phyloP scores from a whole-genome alignment of 352 stramenopile species.

The Thraustotheca clavata region DNA sequence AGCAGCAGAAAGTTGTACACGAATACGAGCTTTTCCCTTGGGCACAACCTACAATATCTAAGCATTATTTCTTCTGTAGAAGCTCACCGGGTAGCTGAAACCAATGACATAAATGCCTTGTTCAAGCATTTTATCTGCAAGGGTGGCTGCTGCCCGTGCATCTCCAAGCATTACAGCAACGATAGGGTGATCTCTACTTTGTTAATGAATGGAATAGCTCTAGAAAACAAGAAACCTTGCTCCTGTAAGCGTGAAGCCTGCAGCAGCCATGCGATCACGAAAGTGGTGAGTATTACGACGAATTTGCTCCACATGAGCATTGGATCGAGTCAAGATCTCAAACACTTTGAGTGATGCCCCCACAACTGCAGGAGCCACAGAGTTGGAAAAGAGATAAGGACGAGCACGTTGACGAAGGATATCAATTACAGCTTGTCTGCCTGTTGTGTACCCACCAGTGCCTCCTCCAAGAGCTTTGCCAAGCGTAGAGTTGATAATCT shows the following conservation, averaged over 20 bases:
- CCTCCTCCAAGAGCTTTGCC: conserved; percentile 90
- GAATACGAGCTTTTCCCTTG: conserved; percentile 87
- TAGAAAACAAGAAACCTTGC: conserved; percentile 33
- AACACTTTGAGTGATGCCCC: conserved; percentile 91
- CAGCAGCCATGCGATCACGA: conserved; percentile 83
- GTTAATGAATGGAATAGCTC: neutral
- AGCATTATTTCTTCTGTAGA: neutral
- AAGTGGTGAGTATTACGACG: conserved; percentile 87
- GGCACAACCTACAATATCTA: conserved; percentile 61
- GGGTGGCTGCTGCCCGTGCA: conserved; percentile 76
- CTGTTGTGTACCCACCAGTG: conserved; percentile 90
- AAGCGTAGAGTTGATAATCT: conserved; percentile 92
- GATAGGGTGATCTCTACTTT: conserved; percentile 78
- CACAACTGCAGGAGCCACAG: conserved; percentile 87
- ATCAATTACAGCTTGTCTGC: conserved; percentile 85
- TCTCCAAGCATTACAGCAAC: conserved; percentile 89
- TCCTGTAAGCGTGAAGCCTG: conserved; percentile 86
- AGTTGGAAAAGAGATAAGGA: conserved; percentile 93
- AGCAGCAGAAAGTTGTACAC: conserved; percentile 86
- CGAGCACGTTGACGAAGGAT: conserved; percentile 84
- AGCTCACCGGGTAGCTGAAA: conserved; percentile 87
- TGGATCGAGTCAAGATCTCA: conserved; percentile 83
- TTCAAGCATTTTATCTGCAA: conserved; percentile 90
- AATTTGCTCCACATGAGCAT: conserved; percentile 83
- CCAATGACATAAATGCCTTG: conserved; percentile 92